Evolutionary conservation across 73 alveolate genomes (phyloP).

Genomic region (Symbiodinium pilosum): DNA sequence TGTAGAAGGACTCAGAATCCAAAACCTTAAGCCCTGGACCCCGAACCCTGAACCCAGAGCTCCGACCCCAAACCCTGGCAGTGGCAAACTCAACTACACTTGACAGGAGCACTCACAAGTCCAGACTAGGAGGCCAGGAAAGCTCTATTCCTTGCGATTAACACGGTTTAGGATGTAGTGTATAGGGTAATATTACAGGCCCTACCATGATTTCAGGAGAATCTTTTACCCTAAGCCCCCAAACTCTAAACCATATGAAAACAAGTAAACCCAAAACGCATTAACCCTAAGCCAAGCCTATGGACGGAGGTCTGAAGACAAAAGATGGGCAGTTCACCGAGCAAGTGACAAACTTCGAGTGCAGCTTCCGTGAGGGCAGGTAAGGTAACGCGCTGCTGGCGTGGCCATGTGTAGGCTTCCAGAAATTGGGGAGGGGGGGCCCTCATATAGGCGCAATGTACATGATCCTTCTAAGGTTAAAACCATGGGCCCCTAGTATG

Average conservation of each 20-base stretch:
- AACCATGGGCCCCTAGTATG: too few relatives aligned
- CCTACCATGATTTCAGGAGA: not conserved
- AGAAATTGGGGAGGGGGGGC: too few relatives aligned
- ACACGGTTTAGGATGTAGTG: not conserved
- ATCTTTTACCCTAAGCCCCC: not conserved
- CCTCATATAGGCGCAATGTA: too few relatives aligned
- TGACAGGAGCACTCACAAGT: too few relatives aligned
- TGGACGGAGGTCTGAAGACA: conserved; percentile 49
- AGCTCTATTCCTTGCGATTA: too few relatives aligned
- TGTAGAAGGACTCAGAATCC: too few relatives aligned
- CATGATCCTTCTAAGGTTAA: too few relatives aligned
- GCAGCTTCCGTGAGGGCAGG: conserved; percentile 72
- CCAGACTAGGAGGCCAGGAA: too few relatives aligned
- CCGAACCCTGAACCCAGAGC: too few relatives aligned
- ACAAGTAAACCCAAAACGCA: not conserved
- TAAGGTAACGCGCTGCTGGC: not conserved
- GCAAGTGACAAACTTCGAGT: conserved; percentile 91
- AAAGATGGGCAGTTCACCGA: conserved; percentile 84
- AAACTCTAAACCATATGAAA: not conserved
- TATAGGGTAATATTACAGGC: not conserved
- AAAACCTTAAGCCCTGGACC: too few relatives aligned
- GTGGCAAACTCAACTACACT: too few relatives aligned
- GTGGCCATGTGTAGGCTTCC: not conserved
- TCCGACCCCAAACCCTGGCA: too few relatives aligned
- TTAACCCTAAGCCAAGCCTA: not conserved